Evolutionary conservation across 2,329 filamentous ascomycete genomes (phyloP).

Genomic region (Monosporascus sp.): DNA sequence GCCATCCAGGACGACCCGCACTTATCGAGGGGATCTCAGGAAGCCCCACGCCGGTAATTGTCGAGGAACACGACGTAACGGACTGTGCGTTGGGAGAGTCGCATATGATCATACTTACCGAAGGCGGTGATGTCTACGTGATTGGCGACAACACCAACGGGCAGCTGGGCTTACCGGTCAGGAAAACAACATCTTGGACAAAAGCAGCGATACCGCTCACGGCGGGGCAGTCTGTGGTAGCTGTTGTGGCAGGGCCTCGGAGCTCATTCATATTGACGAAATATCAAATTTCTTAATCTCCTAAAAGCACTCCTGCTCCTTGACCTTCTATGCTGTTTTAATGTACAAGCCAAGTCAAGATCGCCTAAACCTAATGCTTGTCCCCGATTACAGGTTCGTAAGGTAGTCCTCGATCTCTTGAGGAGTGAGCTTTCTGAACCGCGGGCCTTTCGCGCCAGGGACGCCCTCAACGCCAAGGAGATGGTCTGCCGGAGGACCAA

Average conservation of each 20-base stretch:
- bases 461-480: conserved; percentile 88
- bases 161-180: conserved; percentile 47
- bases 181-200: conserved; percentile 28
- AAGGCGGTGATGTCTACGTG: conserved; percentile 45
- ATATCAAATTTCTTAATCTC: conserved; percentile 16
- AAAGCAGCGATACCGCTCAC: conserved; percentile 26
- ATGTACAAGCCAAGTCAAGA: conserved; percentile 38
- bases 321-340: conserved; percentile 41
- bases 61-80: conserved; percentile 45
- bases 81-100: conserved; percentile 54
- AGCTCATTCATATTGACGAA: conserved; percentile 44
- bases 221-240: conserved; percentile 25
- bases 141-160: conserved; percentile 53
- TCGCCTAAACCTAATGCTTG: conserved; percentile 19
- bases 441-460: conserved; percentile 74
- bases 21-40: conserved; percentile 25
- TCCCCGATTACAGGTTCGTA: conserved; percentile 76
- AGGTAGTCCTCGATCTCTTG: conserved; percentile 99
- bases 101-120: conserved; percentile 53
- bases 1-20: conserved; percentile 29
- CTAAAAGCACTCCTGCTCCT: conserved; percentile 23
- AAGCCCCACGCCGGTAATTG: conserved; percentile 39
- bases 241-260: conserved; percentile 44
- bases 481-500: conserved; percentile 89
- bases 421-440: conserved; percentile 91